Base-by-base conservation (phyloP, 768 basidiomycete species). In the Leucocoprinus leucothites region DNA sequence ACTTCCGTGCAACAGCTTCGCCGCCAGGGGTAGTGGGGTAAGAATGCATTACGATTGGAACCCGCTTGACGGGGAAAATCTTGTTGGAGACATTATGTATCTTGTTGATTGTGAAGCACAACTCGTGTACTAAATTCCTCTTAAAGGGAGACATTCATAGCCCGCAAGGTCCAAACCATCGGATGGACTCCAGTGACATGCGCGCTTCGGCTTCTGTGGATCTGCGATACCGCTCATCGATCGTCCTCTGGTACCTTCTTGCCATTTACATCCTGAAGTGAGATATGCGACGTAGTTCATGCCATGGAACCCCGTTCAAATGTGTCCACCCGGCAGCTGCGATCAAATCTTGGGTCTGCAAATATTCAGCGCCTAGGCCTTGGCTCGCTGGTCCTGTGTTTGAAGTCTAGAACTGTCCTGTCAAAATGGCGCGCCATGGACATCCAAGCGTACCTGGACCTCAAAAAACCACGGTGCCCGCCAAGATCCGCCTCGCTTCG, bases 51-150 rank as follows among this genome's bases (percentile, higher is more conserved):
- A 41, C 31, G 31, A 31, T 31, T 31, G 31, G 31, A 36, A 43
- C 40, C 28, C 40, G 26, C 21, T n/a, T n/a, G 22, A 36, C 47
- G 54, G 54, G 38, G 40, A 41, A 35, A 28, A 56, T 41, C 54
- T 44, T 41, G 40, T 56, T 56, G 54, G 48, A 48, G 54, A 56
- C 31, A 49, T 38, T 22, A 43, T 44, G 25, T 22, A 51, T n/a
- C 43, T 53, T 26, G 16, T 48, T 31, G 47, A 44, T 40, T 44
- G 47, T 40, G 21, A 56, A 56, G 47, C 26, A 18, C 24, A 16
- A 54, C 38, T 24, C 36, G 41, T 34, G 18, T n/a, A 13, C 6
- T n/a, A n/a, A 38, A 8, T 3, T 13, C 16, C 38, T 38, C 38
- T 38, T 5, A 34, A 34, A 34, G 31, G 31, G 13, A n/a, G 38